Conservation (phyloP, 1,284 basidiomycete genomes). For the Malassezia cuniculi region DNA sequence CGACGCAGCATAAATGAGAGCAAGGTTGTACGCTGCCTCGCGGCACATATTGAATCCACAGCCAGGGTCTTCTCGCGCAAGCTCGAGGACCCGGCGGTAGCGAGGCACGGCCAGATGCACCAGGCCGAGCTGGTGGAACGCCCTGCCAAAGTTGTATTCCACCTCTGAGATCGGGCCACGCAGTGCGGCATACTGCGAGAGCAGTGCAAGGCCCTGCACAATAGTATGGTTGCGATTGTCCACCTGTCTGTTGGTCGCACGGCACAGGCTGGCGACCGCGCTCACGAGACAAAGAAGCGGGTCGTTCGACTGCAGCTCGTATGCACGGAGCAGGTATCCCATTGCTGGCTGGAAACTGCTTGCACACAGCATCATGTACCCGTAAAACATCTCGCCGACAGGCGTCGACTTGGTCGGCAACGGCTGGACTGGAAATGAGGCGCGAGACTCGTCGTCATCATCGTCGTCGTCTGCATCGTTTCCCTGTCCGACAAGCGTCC, state of each 20-base stretch:
- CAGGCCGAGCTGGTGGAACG: slow-evolving; percentile 64
- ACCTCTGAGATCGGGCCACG: slow-evolving; percentile 49
- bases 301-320: slow-evolving; percentile 68
- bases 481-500: slow-evolving; percentile 22
- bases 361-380: slow-evolving; percentile 67
- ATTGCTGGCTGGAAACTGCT: slow-evolving; percentile 80
- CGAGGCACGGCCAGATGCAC: slow-evolving; percentile 30
- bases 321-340: slow-evolving; percentile 76
- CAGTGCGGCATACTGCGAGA: slow-evolving; percentile 19
- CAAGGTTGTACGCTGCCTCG: slow-evolving; percentile 38
- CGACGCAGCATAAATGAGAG: slow-evolving; percentile 24
- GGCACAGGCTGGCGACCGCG: slow-evolving; percentile 68
- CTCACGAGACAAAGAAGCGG: slow-evolving; percentile 70
- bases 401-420: slow-evolving; percentile 47
- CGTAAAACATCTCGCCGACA: slow-evolving; percentile 65
- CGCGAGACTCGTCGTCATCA: slow-evolving; percentile 1
- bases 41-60: slow-evolving; percentile 17
- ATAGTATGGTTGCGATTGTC: slow-evolving; percentile 72
- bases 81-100: slow-evolving; percentile 23
- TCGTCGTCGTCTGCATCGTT: slow-evolving; percentile 18
- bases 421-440: not conserved
- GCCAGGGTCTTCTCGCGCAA: slow-evolving; percentile 4
- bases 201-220: slow-evolving; percentile 20
- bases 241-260: slow-evolving; percentile 80
- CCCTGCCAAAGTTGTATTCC: slow-evolving; percentile 80